phyloP scores from a whole-genome alignment of 2,329 filamentous ascomycete genomes.

The Aspergillus sp. region DNA sequence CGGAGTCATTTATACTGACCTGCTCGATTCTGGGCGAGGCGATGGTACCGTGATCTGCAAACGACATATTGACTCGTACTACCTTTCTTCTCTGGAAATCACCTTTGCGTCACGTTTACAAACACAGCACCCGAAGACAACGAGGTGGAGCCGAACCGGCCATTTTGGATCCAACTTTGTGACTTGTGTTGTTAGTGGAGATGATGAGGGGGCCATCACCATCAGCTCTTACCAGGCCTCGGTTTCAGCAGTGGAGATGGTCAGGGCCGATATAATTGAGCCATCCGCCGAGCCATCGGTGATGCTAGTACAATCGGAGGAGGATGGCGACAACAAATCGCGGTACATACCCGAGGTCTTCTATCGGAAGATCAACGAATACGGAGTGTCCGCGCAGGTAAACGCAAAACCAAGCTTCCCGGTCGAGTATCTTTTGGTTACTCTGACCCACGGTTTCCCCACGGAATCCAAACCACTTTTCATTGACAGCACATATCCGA shows the following conservation, averaged over 20 bases:
- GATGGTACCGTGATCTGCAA: conserved; percentile 92
- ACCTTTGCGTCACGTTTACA: conserved; percentile 73
- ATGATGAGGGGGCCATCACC: conserved; percentile 81
- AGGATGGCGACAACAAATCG: conserved; percentile 66
- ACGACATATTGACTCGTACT: conserved; percentile 92
- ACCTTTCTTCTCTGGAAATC: conserved; percentile 87
- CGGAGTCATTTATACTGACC: conserved; percentile 92
- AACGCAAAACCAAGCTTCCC: conserved; percentile 96
- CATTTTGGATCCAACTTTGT: conserved; percentile 92
- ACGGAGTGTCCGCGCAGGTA: conserved; percentile 92
- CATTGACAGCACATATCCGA: conserved; percentile 69
- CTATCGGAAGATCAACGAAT: conserved; percentile 93
- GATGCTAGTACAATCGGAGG: conserved; percentile 92
- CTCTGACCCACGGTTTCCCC: conserved; percentile 94
- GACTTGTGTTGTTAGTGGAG: conserved; percentile 92
- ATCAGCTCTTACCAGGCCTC: conserved; percentile 94
- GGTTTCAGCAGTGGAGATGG: conserved; percentile 96
- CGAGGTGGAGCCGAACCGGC: conserved; percentile 96
- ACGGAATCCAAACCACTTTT: conserved; percentile 76
- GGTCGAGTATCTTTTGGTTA: conserved; percentile 93
- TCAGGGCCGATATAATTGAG: conserved; percentile 89
- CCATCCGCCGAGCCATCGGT: conserved; percentile 88
- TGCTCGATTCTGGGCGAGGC: conserved; percentile 75
- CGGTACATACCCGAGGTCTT: conserved; percentile 98
- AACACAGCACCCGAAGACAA: conserved; percentile 46